phyloP scores from a whole-genome alignment of 108 stramenopile genomes.

The Discostella stelligeroides region DNA sequence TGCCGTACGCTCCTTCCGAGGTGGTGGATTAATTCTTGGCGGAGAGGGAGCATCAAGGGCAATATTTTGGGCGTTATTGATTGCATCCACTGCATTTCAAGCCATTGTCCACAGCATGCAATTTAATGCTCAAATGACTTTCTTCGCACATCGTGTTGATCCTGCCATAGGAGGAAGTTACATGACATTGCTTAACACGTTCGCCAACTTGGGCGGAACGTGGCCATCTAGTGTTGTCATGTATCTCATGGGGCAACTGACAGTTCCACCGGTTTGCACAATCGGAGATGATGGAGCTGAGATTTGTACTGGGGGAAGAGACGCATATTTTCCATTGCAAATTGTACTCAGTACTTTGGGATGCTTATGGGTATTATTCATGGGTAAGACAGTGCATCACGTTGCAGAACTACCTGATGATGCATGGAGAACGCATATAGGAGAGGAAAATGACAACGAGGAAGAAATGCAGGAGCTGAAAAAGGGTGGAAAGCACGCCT shows the following conservation, averaged over 20 bases:
- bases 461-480: slow-evolving; percentile 28
- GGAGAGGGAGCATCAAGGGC: slow-evolving; percentile 34
- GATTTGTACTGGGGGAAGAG: slow-evolving; percentile 64
- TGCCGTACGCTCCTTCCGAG: slow-evolving; percentile 43
- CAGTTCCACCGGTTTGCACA: slow-evolving; percentile 50
- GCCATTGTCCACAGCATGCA: slow-evolving; percentile 87
- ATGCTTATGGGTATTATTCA: slow-evolving; percentile 67
- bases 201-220: slow-evolving; percentile 93
- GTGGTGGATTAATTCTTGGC: slow-evolving; percentile 29
- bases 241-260: slow-evolving; percentile 70
- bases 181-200: slow-evolving; percentile 99
- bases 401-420: slow-evolving; percentile 81
- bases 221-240: slow-evolving; percentile 90
- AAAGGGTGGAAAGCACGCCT: slow-evolving; percentile 38
- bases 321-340: slow-evolving; percentile 81
- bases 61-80: slow-evolving; percentile 70
- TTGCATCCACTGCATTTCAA: slow-evolving; percentile 87
- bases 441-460: slow-evolving; percentile 50
- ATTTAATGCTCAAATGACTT: slow-evolving; percentile 99
- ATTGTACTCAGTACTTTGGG: slow-evolving; percentile 67
- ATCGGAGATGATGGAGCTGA: slow-evolving; percentile 31
- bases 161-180: slow-evolving; percentile 98
- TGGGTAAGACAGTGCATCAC: slow-evolving; percentile 62
- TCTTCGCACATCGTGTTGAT: slow-evolving; percentile 95
- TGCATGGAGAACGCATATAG: slow-evolving; percentile 86